Evolutionary conservation across 73 alveolate species (phyloP).

Genomic region (Tetrahymena elliotti): DNA sequence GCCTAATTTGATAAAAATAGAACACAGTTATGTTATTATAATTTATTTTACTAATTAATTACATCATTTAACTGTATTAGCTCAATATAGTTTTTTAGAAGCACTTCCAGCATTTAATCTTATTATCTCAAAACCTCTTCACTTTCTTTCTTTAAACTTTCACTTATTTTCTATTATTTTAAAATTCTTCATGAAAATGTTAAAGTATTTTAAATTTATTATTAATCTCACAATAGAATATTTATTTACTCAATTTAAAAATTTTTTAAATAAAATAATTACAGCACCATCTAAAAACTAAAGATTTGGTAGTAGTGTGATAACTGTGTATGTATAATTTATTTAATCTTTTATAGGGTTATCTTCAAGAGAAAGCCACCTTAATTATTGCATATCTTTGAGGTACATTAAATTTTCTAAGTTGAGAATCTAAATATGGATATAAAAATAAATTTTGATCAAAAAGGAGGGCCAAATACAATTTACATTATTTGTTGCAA

Average conservation of each 20-base stretch:
- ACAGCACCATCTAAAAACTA: not conserved
- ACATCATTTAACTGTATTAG: not conserved
- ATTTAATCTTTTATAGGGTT: not conserved
- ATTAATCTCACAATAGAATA: no score
- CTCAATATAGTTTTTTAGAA: not conserved
- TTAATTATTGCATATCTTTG: not conserved
- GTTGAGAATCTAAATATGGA: not conserved
- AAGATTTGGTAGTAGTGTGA: not conserved
- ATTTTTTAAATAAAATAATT: no score
- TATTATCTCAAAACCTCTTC: not conserved
- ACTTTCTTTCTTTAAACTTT: not conserved
- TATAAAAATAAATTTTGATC: not conserved
- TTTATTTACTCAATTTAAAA: no score
- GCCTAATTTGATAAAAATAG: not conserved
- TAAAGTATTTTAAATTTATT: not conserved
- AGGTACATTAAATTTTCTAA: not conserved
- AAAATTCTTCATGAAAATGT: not conserved
- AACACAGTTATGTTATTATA: no score
- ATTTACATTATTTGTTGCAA: not conserved
- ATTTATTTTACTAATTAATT: not conserved
- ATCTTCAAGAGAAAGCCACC: not conserved
- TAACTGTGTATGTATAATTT: not conserved
- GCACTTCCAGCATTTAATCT: not conserved
- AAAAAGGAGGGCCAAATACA: not conserved
- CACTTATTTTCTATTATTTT: not conserved